Evolutionary conservation across 108 stramenopile species (phyloP), one percentile per base, ranked within the genome.

Genomic region (Cyclotella cryptica): DNA sequence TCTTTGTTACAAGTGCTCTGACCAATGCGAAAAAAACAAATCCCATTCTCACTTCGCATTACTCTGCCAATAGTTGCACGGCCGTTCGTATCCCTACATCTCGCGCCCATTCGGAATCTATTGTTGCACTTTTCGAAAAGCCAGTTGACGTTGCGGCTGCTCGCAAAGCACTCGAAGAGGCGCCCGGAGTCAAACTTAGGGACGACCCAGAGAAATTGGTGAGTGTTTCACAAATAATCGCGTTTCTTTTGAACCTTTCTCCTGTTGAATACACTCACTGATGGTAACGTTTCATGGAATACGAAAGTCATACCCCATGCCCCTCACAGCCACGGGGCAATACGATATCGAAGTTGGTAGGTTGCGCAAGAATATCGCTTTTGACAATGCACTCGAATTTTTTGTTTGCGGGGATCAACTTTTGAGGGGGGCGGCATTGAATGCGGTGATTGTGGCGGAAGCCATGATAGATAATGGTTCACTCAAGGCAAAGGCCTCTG

Each of bases 331-430:
- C 24, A 97, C 98, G 1, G 97, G 96, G 28, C 78, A 93, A 55
- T 97, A 95, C 75, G 98, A 99, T 80, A 87, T 99, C 4, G 96
- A 99, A 87, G 98, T 97, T 22, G 92, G 98, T 46, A 83, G 97
- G 19, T 39, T 98, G 35, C 91, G 97, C 45, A 80, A 90, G 67
- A 89, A 83, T 55, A 53, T 92, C 28, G 92, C 92, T 26, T 98
- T 96, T 75, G 96, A 97, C 66, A 74, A 95, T 73, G 98, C 98
- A 42, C 73, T 99, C 39, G 98, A 99, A 85, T 87, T 99, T 74
- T 99, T 99, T 78, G 98, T 99, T 24, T 90, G 89, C 66, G 98
- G 98, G 15, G 98, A 99, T 84, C 98, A 98, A 87, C 90, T 98
- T 39, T 84, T 98, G 65, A 90, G 98, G 60, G 98, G 98, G 51